A percentile compares a stretch with the other conserved stretches of the same genome.
Evolutionary conservation across 2,329 filamentous ascomycete species (phyloP).

Genomic region (Trichophyton verrucosum): DNA sequence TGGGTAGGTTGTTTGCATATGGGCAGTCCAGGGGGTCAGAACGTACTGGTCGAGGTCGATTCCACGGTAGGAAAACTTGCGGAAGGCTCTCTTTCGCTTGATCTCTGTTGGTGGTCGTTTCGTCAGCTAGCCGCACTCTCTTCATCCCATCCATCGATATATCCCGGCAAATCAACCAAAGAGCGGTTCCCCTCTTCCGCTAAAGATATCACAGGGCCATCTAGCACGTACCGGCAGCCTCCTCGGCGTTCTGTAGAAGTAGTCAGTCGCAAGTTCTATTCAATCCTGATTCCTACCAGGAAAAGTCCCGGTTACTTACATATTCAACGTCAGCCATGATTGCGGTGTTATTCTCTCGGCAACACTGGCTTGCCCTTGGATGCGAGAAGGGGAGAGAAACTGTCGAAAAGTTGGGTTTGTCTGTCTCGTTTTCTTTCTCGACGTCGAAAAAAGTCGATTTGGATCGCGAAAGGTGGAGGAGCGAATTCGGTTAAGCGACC

Average conservation of each 20-base stretch:
- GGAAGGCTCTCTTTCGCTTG: conserved; percentile 99
- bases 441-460: conserved; percentile 7
- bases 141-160: neutral
- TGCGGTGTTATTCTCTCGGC: conserved; percentile 38
- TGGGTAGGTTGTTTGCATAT: neutral
- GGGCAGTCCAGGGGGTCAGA: neutral
- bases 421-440: conserved; percentile 10
- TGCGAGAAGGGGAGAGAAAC: conserved; percentile 34
- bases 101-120: conserved; percentile 50
- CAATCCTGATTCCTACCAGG: neutral
- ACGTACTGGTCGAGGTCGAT: conserved; percentile 98
- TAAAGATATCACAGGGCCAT: neutral
- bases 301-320: conserved; percentile 45
- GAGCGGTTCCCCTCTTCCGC: neutral
- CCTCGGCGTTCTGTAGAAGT: conserved; percentile 69
- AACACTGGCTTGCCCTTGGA: conserved; percentile 34
- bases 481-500: conserved; percentile 33
- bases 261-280: conserved; percentile 19
- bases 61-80: conserved; percentile 99
- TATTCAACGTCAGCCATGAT: conserved; percentile 84
- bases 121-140: neutral
- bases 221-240: conserved; percentile 62
- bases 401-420: conserved; percentile 18
- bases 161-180: neutral
- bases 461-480: conserved; percentile 17